Conservation (phyloP, 2,329 filamentous ascomycete genomes). For the Hypomyces perniciosus region DNA sequence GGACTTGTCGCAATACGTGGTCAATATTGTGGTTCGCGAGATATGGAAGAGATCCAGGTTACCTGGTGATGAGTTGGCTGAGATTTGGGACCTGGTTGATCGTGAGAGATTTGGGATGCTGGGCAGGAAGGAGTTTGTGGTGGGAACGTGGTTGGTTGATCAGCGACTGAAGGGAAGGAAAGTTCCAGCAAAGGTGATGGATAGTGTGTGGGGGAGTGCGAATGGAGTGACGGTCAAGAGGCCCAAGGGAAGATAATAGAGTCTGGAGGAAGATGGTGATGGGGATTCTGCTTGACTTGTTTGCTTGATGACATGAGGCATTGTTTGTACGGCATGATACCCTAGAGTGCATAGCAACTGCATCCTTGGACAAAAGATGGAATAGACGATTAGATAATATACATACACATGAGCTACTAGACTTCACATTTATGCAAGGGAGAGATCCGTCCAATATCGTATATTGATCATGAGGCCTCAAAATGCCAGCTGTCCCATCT, state of each 20-base stretch:
- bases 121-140: conserved; percentile 67
- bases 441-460: no score
- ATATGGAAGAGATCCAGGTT: conserved; percentile 70
- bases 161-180: conserved; percentile 75
- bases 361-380: no score
- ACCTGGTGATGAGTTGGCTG: conserved; percentile 60
- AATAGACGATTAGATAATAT: no score
- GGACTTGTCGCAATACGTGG: conserved; percentile 46
- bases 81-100: conserved; percentile 74
- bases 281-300: neutral
- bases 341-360: neutral
- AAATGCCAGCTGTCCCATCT: no score
- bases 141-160: conserved; percentile 78
- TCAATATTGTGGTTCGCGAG: conserved; percentile 64
- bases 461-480: no score
- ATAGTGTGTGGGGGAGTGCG: conserved; percentile 71
- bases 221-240: conserved; percentile 37
- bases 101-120: conserved; percentile 49
- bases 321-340: neutral
- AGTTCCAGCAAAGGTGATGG: conserved; percentile 62
- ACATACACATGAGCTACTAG: no score
- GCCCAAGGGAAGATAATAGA: conserved; percentile 24
- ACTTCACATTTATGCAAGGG: no score
- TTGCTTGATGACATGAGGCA: neutral
- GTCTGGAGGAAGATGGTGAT: neutral